A percentile compares a stretch with the other conserved stretches of the same genome.
Conservation (phyloP, 306 rosid species). For the Trifolium pratense region DNA sequence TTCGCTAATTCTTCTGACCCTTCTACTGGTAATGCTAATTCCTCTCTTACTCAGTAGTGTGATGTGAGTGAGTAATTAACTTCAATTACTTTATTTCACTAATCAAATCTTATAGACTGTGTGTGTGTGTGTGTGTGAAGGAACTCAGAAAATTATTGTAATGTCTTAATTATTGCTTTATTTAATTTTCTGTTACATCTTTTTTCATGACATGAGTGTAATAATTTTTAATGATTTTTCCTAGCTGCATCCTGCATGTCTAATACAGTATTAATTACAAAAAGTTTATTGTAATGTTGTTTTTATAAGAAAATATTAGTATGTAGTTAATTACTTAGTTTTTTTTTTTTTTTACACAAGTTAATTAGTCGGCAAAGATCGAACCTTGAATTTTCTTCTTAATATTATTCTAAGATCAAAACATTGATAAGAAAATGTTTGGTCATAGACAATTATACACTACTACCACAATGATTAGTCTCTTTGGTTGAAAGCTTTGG, state of each 20-base stretch:
- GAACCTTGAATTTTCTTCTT: too few relatives aligned
- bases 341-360: too few relatives aligned
- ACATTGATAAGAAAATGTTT: not conserved
- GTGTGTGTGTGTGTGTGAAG: not conserved
- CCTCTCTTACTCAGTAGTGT: conserved; percentile 27
- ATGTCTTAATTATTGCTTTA: not conserved
- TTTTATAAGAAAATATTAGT: too few relatives aligned
- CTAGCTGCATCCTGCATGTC: too few relatives aligned
- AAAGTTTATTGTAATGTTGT: not conserved
- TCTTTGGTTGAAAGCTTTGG: not conserved
- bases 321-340: too few relatives aligned
- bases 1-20: conserved; percentile 22
- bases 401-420: too few relatives aligned
- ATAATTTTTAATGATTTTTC: not conserved
- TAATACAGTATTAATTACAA: too few relatives aligned
- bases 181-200: not conserved
- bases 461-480: not conserved
- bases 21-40: conserved; percentile 22
- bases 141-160: conserved; percentile 8
- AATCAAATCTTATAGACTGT: not conserved
- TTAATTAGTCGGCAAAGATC: not conserved
- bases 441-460: not conserved
- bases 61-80: not conserved
- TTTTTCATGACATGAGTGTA: not conserved
- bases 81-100: not conserved